Conservation (phyloP, 176 grass and related monocot species). For the Oryza longistaminata region DNA sequence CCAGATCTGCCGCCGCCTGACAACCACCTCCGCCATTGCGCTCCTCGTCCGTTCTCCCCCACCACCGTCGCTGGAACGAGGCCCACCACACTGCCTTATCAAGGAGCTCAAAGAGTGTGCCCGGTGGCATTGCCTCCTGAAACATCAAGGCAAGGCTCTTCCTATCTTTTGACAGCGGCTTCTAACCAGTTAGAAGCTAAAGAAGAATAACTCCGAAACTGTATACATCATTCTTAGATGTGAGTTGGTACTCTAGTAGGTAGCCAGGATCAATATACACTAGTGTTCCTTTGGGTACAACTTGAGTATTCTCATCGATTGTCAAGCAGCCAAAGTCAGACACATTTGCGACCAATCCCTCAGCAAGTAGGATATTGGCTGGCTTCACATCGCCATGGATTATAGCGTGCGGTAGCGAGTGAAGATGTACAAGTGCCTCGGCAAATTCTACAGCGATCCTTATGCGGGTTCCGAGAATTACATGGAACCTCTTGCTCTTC, state of each 20-base stretch:
- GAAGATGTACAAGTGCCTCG: background rate
- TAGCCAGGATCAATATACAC: constrained; percentile 34
- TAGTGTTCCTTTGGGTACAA: no score
- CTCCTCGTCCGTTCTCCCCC: no score
- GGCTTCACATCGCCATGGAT: background rate
- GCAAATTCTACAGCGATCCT: background rate
- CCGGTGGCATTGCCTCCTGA: constrained; percentile 5
- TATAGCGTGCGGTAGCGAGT: background rate
- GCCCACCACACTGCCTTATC: no score
- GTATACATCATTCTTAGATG: constrained; percentile 37
- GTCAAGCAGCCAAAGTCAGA: background rate
- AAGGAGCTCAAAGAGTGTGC: background rate
- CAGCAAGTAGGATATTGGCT: background rate
- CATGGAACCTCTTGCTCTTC: background rate
- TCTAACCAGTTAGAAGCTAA: constrained; percentile 14
- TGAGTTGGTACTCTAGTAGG: background rate
- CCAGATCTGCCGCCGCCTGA: no score
- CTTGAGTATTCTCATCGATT: no score
- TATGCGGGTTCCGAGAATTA: background rate
- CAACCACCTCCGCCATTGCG: no score
- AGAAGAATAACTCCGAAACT: constrained; percentile 36
- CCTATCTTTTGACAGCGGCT: background rate
- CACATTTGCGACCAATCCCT: background rate
- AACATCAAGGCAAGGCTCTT: constrained; percentile 19
- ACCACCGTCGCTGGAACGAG: no score